phyloP scores from a whole-genome alignment of 495 filamentous ascomycete species.

The Lasiosphaeria hispida region DNA sequence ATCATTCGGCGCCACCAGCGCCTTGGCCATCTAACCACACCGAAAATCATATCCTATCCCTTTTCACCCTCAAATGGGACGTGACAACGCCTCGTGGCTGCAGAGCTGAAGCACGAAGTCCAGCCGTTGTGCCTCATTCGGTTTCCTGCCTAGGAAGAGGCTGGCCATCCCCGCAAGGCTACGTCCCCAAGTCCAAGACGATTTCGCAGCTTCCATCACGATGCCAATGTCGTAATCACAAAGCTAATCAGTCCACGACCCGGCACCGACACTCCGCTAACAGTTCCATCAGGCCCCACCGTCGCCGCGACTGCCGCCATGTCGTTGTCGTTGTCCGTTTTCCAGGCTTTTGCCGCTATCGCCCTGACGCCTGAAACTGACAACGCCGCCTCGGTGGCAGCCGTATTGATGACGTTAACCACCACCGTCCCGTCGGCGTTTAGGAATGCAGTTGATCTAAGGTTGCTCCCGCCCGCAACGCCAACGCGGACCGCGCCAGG shows the following conservation, averaged over 20 bases:
- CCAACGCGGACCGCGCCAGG: slow-evolving; percentile 46
- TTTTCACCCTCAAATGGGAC: too few relatives aligned
- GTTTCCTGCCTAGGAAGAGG: too few relatives aligned
- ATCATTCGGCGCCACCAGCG: too few relatives aligned
- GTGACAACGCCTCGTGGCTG: too few relatives aligned
- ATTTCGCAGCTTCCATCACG: too few relatives aligned
- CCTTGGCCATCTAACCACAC: too few relatives aligned
- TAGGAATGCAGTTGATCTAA: slow-evolving; percentile 46
- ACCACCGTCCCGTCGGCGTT: slow-evolving; percentile 47
- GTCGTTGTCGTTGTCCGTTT: slow-evolving; percentile 28
- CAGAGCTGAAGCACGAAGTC: too few relatives aligned
- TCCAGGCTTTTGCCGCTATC: slow-evolving; percentile 25
- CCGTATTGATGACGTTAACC: slow-evolving; percentile 47
- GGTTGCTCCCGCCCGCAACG: slow-evolving; percentile 31
- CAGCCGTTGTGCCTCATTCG: too few relatives aligned
- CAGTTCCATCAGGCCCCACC: slow-evolving; percentile 7
- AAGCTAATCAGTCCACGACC: slow-evolving; percentile 16
- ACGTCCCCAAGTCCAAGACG: too few relatives aligned
- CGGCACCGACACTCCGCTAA: slow-evolving; percentile 17
- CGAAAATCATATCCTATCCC: too few relatives aligned
- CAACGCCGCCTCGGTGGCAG: slow-evolving; percentile 26
- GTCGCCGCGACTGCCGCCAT: slow-evolving; percentile 4
- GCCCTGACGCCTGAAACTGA: slow-evolving; percentile 27
- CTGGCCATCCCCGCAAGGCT: too few relatives aligned
- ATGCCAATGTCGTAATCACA: slow-evolving; percentile 1